These are phyloP conservation scores for Knoxdaviesia proteae DNA, from an alignment of 2,329 filamentous ascomycete species.

Conservation along the genomic window DNA sequence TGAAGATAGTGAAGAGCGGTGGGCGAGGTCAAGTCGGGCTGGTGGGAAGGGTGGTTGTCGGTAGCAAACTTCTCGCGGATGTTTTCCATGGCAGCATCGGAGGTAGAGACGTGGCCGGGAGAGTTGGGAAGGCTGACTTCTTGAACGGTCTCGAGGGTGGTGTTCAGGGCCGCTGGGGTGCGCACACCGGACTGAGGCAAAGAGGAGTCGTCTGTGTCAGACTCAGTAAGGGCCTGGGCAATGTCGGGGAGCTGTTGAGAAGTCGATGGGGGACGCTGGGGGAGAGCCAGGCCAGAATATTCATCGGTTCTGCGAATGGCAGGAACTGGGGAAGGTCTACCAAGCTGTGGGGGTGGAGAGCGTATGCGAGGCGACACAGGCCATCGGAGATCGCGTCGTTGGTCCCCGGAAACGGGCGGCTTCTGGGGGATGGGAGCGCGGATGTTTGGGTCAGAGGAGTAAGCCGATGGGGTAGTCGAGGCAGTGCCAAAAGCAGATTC, in stretches of 20 bases:
- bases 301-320: constrained; percentile 25
- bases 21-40: not conserved
- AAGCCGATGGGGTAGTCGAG: constrained; percentile 1
- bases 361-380: constrained; percentile 57
- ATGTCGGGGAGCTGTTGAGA: constrained; percentile 23
- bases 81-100: constrained; percentile 27
- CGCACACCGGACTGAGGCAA: constrained; percentile 28
- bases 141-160: constrained; percentile 71
- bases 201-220: constrained; percentile 28
- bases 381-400: constrained; percentile 37
- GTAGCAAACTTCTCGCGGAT: constrained; percentile 24
- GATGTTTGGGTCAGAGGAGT: constrained; percentile 36
- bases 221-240: constrained; percentile 11
- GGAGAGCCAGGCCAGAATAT: constrained; percentile 18
- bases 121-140: constrained; percentile 66
- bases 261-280: constrained; percentile 30
- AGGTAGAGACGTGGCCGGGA: constrained; percentile 22
- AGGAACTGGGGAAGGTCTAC: constrained; percentile 20
- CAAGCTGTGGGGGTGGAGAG: constrained; percentile 46
- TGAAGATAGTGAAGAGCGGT: too few relatives aligned
- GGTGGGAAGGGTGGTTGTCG: not conserved
- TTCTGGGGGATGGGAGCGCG: constrained; percentile 40
- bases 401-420: constrained; percentile 2
- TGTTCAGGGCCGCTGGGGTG: constrained; percentile 34
- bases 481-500: too few relatives aligned